These are phyloP conservation scores for Drechslerella stenobrocha DNA, from an alignment of 2,329 filamentous ascomycete species.

Conservation along the genomic window DNA sequence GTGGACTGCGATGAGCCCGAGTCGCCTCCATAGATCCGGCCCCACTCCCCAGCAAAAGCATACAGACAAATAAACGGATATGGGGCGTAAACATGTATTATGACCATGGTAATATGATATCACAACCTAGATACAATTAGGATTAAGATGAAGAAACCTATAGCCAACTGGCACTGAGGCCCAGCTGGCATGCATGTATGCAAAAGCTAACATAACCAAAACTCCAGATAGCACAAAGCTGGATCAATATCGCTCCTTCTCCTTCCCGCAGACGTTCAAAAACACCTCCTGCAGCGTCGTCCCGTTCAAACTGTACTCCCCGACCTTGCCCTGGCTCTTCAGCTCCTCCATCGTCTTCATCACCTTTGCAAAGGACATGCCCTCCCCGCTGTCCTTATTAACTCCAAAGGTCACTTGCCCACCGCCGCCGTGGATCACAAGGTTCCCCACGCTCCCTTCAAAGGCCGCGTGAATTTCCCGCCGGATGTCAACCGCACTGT, in stretches of 20 bases:
- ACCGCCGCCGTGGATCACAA: slow-evolving; percentile 18
- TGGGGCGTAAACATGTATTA: too few relatives aligned
- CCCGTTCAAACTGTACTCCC: slow-evolving; percentile 44
- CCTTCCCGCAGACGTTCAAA: slow-evolving; percentile 45
- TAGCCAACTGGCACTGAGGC: neutral
- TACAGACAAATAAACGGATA: too few relatives aligned
- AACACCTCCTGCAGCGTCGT: slow-evolving; percentile 45
- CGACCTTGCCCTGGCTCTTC: slow-evolving; percentile 31
- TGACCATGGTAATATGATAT: too few relatives aligned
- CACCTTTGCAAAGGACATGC: slow-evolving; percentile 14
- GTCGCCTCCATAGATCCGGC: too few relatives aligned
- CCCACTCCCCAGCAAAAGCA: too few relatives aligned
- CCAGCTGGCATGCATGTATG: neutral
- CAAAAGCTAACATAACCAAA: too few relatives aligned
- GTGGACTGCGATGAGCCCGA: too few relatives aligned
- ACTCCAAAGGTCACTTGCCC: slow-evolving; percentile 38
- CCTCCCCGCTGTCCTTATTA: slow-evolving; percentile 23
- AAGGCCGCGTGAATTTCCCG: slow-evolving; percentile 10
- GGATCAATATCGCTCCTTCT: slow-evolving; percentile 17
- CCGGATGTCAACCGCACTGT: neutral
- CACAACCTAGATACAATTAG: too few relatives aligned
- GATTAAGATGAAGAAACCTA: too few relatives aligned
- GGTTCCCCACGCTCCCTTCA: slow-evolving; percentile 15
- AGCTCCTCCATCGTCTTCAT: slow-evolving; percentile 42
- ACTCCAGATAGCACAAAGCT: too few relatives aligned